phyloP scores from a whole-genome alignment of 1,284 basidiomycete genomes.

The Ceratobasidium sp. region DNA sequence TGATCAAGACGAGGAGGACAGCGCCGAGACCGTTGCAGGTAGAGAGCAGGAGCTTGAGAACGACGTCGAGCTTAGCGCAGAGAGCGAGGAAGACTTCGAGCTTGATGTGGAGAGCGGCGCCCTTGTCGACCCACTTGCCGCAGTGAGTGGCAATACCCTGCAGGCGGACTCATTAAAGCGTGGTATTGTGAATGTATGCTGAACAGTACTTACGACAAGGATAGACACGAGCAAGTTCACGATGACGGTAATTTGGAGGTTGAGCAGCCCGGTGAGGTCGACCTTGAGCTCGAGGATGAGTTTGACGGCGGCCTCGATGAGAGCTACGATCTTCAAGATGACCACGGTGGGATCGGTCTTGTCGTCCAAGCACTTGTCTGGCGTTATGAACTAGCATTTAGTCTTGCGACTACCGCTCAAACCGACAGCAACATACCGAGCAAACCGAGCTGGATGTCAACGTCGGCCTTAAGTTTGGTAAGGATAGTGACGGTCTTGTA shows the following conservation, averaged over 20 bases:
- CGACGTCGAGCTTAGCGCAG: conserved; percentile 39
- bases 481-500: conserved; percentile 24
- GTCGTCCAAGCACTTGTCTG: conserved; percentile 37
- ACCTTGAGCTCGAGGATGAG: conserved; percentile 34
- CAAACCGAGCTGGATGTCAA: conserved; percentile 24
- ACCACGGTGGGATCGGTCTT: conserved; percentile 14
- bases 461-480: conserved; percentile 20
- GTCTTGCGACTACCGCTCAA: neutral
- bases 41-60: conserved; percentile 26
- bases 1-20: conserved; percentile 29
- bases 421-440: neutral
- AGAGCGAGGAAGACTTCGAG: conserved; percentile 32
- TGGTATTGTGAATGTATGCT: neutral
- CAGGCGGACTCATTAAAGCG: neutral
- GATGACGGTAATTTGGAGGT: conserved; percentile 32
- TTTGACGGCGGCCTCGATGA: conserved; percentile 24
- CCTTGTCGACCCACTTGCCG: conserved; percentile 43
- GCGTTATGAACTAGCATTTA: neutral
- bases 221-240: conserved; percentile 41
- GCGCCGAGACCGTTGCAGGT: conserved; percentile 45
- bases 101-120: conserved; percentile 22
- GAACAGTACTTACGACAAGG: conserved; percentile 5
- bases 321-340: conserved; percentile 35
- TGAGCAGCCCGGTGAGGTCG: conserved; percentile 42
- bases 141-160: conserved; percentile 41